Base-by-base conservation (phyloP, 2,329 filamentous ascomycete genomes). In the Aspergillus alliaceus region DNA sequence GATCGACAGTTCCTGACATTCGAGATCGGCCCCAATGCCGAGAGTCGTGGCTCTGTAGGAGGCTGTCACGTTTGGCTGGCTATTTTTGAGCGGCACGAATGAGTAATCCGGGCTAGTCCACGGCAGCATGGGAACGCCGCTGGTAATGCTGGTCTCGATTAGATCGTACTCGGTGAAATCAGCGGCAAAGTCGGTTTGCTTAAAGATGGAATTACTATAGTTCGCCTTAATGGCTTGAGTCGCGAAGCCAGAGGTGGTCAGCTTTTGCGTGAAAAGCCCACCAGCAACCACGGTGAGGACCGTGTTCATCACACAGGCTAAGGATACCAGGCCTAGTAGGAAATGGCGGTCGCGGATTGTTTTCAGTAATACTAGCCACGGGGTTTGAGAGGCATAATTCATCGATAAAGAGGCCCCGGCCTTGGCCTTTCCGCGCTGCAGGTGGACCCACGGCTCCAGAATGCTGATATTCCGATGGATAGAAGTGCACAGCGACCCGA, bases 131-230 rank as follows among this genome's bases (percentile, higher is more conserved):
- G 70, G 66, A 2, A 71, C 61, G 1, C 69, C 70, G 27, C 69
- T 72, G 15, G 66, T 71, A 35, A 72, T 71, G 39, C 71, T 72
- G 7, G 68, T 71, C 46, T 73, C 70, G 11, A 73, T 72, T 32
- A 73, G 52, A 35, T 72, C 69, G 55, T 72, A 72, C 46, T 72
- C 70, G 2, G 69, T 72, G 25, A 73, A 72, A 32, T 72, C 67
- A 2, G 65, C 68, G 0, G 71, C 66, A 55, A 72, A 72, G 31
- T 72, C 69, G 4, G 62, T 69, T n/a, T 59, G 63, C 53, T 56
- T 63, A 9, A 73, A 71, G 1, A 58, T 53, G 3, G 67, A 66
- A 18, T 67, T 59, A 37, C 71, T 73, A 32, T 70, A 73, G 46
- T 72, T 72, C 31, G 66, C 57, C 5, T 58, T 58, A 11, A 73